Conservation (phyloP, 768 basidiomycete genomes). For the Pleurotus ostreatus region DNA sequence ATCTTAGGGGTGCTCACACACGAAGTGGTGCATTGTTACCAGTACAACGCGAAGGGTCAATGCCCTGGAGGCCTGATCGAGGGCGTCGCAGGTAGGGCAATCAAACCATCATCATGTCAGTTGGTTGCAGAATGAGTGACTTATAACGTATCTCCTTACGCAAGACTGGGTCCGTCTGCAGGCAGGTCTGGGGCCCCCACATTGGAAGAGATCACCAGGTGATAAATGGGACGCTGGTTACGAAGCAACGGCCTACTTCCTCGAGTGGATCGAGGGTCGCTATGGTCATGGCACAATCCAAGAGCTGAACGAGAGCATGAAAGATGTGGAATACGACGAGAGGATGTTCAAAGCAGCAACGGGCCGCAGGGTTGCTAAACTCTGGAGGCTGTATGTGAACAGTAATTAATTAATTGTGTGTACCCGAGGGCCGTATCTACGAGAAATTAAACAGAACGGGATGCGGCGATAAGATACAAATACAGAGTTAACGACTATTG, state of each 20-base stretch:
- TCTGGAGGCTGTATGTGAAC: slow-evolving; percentile 52
- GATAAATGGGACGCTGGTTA: slow-evolving; percentile 76
- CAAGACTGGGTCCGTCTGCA: slow-evolving; percentile 70
- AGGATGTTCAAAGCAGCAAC: slow-evolving; percentile 49
- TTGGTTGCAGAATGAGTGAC: background rate
- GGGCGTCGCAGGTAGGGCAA: slow-evolving; percentile 60
- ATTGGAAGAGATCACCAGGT: slow-evolving; percentile 53
- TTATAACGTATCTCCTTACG: background rate
- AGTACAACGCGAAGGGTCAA: slow-evolving; percentile 56
- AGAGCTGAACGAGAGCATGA: slow-evolving; percentile 54
- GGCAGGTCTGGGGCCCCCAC: slow-evolving; percentile 58
- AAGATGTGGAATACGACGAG: slow-evolving; percentile 44
- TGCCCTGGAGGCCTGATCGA: slow-evolving; percentile 74
- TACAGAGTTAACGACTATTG: background rate
- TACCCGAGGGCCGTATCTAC: background rate
- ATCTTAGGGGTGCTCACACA: slow-evolving; percentile 59
- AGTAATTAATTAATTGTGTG: too few relatives aligned
- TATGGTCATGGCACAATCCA: slow-evolving; percentile 51
- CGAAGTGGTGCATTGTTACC: slow-evolving; percentile 79
- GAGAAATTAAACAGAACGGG: background rate
- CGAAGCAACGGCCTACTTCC: slow-evolving; percentile 68
- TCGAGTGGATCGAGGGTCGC: slow-evolving; percentile 60
- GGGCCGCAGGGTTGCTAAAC: slow-evolving; percentile 44
- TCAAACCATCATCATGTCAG: background rate
- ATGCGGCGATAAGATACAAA: slow-evolving; percentile 2